Evolutionary conservation across 345 rosid genomes (phyloP).

Genomic region (Erysimum cheiranthoides): DNA sequence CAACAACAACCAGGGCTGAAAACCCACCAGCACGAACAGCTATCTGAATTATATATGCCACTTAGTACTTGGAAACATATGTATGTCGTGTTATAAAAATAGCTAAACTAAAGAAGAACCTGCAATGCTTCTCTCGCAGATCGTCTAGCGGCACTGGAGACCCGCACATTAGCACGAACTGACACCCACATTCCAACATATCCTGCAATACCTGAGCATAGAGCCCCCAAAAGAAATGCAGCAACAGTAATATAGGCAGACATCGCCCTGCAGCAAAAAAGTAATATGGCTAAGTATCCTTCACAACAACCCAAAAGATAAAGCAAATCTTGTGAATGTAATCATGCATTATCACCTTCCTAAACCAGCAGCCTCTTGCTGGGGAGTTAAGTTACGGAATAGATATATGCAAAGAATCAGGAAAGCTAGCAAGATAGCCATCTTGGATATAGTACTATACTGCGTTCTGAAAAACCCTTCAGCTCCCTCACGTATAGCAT

Average conservation of each 20-base stretch:
- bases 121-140: slow-evolving; percentile 99
- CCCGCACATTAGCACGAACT: slow-evolving; percentile 99
- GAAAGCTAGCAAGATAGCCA: slow-evolving; percentile 90
- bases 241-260: slow-evolving; percentile 93
- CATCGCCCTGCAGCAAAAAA: slow-evolving; percentile 62
- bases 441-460: slow-evolving; percentile 93
- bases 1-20: slow-evolving; percentile 98
- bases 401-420: slow-evolving; percentile 86
- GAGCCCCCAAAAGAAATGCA: slow-evolving; percentile 91
- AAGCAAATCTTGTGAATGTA: slow-evolving; percentile 22
- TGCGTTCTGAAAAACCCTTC: slow-evolving; percentile 99
- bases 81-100: slow-evolving; percentile 34
- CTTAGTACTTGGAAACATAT: slow-evolving; percentile 41
- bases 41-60: slow-evolving; percentile 56
- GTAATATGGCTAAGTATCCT: slow-evolving; percentile 32
- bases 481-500: slow-evolving; percentile 99
- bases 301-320: slow-evolving; percentile 23
- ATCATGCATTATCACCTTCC: slow-evolving; percentile 67
- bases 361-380: slow-evolving; percentile 95
- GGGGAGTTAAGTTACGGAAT: slow-evolving; percentile 88
- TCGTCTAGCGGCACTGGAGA: slow-evolving; percentile 97
- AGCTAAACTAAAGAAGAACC: slow-evolving; percentile 53
- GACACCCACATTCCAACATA: slow-evolving; percentile 99
- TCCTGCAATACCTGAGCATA: slow-evolving; percentile 96
- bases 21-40: slow-evolving; percentile 99